A percentile compares a stretch with the other conserved stretches of the same genome.
Conservation (phyloP, 2,329 filamentous ascomycete genomes). For the Fusarium staphyleae region DNA sequence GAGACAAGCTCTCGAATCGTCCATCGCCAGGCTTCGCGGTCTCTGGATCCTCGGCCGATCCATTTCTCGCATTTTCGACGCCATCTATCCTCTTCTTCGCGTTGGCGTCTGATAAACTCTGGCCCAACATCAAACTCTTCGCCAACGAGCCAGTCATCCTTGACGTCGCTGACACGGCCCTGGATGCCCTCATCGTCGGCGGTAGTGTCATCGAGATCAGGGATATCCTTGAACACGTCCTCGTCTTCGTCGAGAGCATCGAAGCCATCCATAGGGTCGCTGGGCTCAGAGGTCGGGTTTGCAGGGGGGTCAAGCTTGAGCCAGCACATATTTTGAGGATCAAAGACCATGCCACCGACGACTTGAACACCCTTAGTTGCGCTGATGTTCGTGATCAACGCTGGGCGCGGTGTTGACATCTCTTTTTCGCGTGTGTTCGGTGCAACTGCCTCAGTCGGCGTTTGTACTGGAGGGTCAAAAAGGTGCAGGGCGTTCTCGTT, state of each 20-base stretch:
- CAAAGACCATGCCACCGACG: slow-evolving; percentile 98
- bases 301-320: slow-evolving; percentile 72
- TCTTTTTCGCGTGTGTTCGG: slow-evolving; percentile 64
- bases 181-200: slow-evolving; percentile 58
- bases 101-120: slow-evolving; percentile 87
- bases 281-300: slow-evolving; percentile 56
- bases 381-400: slow-evolving; percentile 90
- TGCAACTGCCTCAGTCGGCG: slow-evolving; percentile 55
- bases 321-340: slow-evolving; percentile 98
- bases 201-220: slow-evolving; percentile 79
- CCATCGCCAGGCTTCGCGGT: slow-evolving; percentile 77
- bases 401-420: slow-evolving; percentile 67
- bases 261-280: slow-evolving; percentile 68
- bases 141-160: slow-evolving; percentile 84
- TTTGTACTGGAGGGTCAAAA: slow-evolving; percentile 72
- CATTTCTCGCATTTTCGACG: slow-evolving; percentile 85
- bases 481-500: slow-evolving; percentile 85
- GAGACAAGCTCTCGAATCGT: slow-evolving; percentile 68
- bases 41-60: slow-evolving; percentile 67
- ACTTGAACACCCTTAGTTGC: slow-evolving; percentile 87
- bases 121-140: slow-evolving; percentile 98
- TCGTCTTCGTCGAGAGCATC: slow-evolving; percentile 85
- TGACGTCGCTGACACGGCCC: slow-evolving; percentile 65
- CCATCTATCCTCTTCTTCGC: slow-evolving; percentile 93
- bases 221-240: slow-evolving; percentile 93